Evolutionary conservation across 202 grass and related monocot genomes (phyloP).

Genomic region (Carex sylvatica): DNA sequence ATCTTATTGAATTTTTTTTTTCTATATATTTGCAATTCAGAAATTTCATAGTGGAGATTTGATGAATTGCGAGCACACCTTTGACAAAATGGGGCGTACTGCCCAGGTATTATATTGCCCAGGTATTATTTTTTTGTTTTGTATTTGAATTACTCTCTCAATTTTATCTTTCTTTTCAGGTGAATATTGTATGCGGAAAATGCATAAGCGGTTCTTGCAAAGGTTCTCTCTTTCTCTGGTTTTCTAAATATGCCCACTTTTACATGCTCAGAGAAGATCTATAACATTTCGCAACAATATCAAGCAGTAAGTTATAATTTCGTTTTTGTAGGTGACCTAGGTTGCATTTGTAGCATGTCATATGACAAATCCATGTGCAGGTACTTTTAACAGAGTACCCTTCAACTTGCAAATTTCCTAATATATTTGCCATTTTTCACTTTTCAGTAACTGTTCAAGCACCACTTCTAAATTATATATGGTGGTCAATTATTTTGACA

Average conservation of each 20-base stretch:
- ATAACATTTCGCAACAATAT: neutral
- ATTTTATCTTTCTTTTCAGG: slow-evolving; percentile 43
- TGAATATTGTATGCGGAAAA: slow-evolving; percentile 78
- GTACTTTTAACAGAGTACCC: slow-evolving; percentile 35
- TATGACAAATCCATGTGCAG: slow-evolving; percentile 79
- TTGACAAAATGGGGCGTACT: slow-evolving; percentile 78
- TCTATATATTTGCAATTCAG: slow-evolving; percentile 32
- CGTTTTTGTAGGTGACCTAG: slow-evolving; percentile 43
- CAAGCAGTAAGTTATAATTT: neutral
- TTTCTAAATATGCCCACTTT: neutral
- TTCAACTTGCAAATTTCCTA: neutral
- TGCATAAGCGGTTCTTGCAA: slow-evolving; percentile 66
- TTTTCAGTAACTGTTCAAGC: neutral
- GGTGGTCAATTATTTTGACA: neutral
- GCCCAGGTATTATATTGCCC: slow-evolving; percentile 76
- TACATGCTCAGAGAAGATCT: neutral
- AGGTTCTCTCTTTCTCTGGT: slow-evolving; percentile 44
- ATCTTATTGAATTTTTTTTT: neutral
- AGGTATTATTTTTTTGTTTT: slow-evolving; percentile 52
- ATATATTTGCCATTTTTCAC: neutral
- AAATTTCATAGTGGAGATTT: slow-evolving; percentile 80
- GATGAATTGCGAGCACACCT: slow-evolving; percentile 66
- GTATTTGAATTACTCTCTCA: slow-evolving; percentile 16
- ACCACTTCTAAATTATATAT: neutral
- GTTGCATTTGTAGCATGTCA: slow-evolving; percentile 70